Conservation (phyloP, 495 filamentous ascomycete genomes). For the Schizothecium vesticola region DNA sequence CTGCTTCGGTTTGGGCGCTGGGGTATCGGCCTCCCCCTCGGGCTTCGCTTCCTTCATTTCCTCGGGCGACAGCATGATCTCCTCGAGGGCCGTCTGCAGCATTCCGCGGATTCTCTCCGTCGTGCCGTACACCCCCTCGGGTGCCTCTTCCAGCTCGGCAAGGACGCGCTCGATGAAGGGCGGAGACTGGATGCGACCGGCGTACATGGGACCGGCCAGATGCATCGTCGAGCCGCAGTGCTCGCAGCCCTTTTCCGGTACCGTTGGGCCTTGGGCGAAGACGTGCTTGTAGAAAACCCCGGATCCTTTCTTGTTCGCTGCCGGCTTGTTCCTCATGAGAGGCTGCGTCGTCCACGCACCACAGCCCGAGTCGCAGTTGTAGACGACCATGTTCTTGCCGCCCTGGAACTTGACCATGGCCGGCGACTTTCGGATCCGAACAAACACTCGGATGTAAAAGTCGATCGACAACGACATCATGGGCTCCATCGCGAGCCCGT, state of each 20-base stretch:
- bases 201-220: conserved; percentile 90
- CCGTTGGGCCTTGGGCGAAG: conserved; percentile 61
- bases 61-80: conserved; percentile 41
- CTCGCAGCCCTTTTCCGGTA: conserved; percentile 53
- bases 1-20: conserved; percentile 21
- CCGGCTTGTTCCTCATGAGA: conserved; percentile 58
- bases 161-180: conserved; percentile 75
- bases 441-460: conserved; percentile 89
- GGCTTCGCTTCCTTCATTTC: conserved; percentile 16
- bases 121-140: conserved; percentile 67
- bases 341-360: conserved; percentile 79
- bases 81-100: conserved; percentile 81
- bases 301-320: conserved; percentile 62
- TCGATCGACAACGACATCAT: conserved; percentile 90
- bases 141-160: conserved; percentile 54
- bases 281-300: conserved; percentile 66
- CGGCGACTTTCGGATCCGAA: conserved; percentile 71
- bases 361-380: conserved; percentile 85
- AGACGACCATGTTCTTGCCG: conserved; percentile 87
- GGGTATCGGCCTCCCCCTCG: conserved; percentile 9
- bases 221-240: conserved; percentile 87
- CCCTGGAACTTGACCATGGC: conserved; percentile 82
- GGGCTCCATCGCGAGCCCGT: conserved; percentile 88
- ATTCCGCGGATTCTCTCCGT: conserved; percentile 80
- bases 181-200: conserved; percentile 76